A percentile compares a stretch with the other conserved stretches of the same genome.
These are phyloP conservation scores for Kwoniella botswanensis DNA, from an alignment of 768 basidiomycete genomes.

Conservation along the genomic window DNA sequence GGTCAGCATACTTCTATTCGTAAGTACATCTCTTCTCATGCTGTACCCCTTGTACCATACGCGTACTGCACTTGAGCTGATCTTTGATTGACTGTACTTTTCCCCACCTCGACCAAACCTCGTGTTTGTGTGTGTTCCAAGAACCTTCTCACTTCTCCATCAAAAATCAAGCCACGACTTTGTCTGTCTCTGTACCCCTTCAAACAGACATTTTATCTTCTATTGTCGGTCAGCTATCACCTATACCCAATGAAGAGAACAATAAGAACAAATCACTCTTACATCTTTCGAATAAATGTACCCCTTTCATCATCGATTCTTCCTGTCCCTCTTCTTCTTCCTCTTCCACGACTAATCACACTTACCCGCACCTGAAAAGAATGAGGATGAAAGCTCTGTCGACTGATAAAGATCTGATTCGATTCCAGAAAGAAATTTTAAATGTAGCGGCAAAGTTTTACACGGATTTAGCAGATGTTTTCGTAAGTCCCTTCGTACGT, in stretches of 20 bases:
- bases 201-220: background rate
- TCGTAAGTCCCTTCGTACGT: slow-evolving; percentile 12
- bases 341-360: too few species aligned
- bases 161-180: slow-evolving; percentile 1
- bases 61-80: background rate
- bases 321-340: background rate
- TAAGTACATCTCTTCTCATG: too few species aligned
- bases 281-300: background rate
- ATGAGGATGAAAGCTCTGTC: slow-evolving; percentile 10
- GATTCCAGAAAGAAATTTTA: slow-evolving; percentile 20
- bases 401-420: slow-evolving; percentile 1
- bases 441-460: slow-evolving; percentile 18
- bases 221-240: background rate
- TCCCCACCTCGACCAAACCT: slow-evolving; percentile 5
- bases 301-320: background rate
- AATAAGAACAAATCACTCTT: slow-evolving; percentile 8
- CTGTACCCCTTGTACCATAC: background rate
- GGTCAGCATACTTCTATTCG: background rate
- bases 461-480: slow-evolving; percentile 12
- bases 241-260: slow-evolving; percentile 7
- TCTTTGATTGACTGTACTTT: background rate
- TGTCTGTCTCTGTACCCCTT: background rate
- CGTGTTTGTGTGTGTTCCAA: slow-evolving; percentile 9
- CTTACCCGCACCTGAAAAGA: slow-evolving; percentile 1
- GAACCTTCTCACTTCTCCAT: slow-evolving; percentile 6